Base-by-base conservation (phyloP, 1,139 yeast species). In the Kodamaea arcana region DNA sequence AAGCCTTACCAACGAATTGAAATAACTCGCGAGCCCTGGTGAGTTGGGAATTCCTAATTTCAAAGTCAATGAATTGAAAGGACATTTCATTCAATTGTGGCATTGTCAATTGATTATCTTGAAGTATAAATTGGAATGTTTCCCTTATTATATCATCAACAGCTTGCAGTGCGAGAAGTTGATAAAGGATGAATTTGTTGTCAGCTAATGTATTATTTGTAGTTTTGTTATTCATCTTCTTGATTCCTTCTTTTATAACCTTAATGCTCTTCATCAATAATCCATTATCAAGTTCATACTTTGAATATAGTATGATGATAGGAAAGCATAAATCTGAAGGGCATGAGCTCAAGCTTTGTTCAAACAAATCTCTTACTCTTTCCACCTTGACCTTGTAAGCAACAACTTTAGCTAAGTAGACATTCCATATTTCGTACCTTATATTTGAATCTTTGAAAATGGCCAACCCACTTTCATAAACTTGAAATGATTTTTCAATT, bases 331-430 rank as follows among this genome's bases (percentile, higher is more conserved):
- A 29, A 13, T 42, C 58, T 0, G 69, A 49, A 0, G 86, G 84
- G 40, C 83, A 72, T 12, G 35, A 35, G 54, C 56, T 20, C 10
- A 65, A 33, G 29, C 80, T 53, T 31, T 78, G 78, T 37, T 86
- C 95, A 56, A 85, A 87, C 14, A 84, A 51, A 42, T 85, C 95
- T 27, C 95, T 62, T 4, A 84, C 59, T 40, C 86, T 62, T 46
- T 86, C 95, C 0, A 51, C 40, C 46, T 46, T 56, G 30, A 48
- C 46, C 35, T 45, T 41, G 30, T 50, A 48, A 10, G 71, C 50
- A 15, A 47, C 35, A 0, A 78, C 71, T 40, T 75, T 79, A 1
- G 72, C 60, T 25, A 88, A 52, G 53, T 87, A 88, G 9, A 75
- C 61, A 40, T 74, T 77, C 92, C 94, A 86, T 20, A 88, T 66